Conservation (phyloP, 768 basidiomycete species). For the Trametes maxima region DNA sequence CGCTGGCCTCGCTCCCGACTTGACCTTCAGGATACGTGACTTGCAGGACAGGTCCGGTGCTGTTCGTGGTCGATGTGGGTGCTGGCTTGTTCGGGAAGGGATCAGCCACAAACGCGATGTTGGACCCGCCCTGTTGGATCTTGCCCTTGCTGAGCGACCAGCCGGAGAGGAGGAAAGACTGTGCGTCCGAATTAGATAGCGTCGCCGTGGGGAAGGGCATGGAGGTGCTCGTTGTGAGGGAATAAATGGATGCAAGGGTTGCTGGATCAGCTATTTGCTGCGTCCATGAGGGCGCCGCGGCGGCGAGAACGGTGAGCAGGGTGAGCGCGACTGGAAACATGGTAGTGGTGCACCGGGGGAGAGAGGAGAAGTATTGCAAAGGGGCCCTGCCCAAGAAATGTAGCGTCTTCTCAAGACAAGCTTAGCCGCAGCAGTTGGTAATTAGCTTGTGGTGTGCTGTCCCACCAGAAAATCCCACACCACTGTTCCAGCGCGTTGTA, state of each 20-base stretch:
- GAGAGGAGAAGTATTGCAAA: background rate
- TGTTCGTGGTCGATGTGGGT: conserved; percentile 26
- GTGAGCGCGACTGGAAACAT: conserved; percentile 16
- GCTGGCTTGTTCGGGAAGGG: conserved; percentile 59
- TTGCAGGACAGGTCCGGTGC: conserved; percentile 46
- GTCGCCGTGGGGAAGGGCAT: conserved; percentile 70
- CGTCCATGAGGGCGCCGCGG: conserved; percentile 10
- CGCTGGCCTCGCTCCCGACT: conserved; percentile 62
- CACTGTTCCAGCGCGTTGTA: too few species aligned
- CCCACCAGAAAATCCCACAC: conserved; percentile 6
- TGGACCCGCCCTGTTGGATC: conserved; percentile 57
- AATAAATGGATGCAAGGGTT: conserved; percentile 50
- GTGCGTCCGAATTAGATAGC: conserved; percentile 50
- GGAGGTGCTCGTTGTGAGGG: conserved; percentile 59
- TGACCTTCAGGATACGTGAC: conserved; percentile 66
- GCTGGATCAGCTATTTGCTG: conserved; percentile 22
- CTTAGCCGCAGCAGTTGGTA: conserved; percentile 2
- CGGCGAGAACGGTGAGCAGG: conserved; percentile 17
- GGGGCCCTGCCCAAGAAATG: conserved; percentile 21
- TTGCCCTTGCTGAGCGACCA: conserved; percentile 66
- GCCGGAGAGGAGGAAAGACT: conserved; percentile 50
- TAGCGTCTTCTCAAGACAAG: background rate
- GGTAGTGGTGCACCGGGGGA: background rate
- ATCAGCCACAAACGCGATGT: conserved; percentile 66
- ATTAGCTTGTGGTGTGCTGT: background rate